Percentiles rank a stretch among this genome's conserved stretches.
Evolutionary conservation across 768 basidiomycete species (phyloP).

Genomic region (Coprinopsis marcescibilis): DNA sequence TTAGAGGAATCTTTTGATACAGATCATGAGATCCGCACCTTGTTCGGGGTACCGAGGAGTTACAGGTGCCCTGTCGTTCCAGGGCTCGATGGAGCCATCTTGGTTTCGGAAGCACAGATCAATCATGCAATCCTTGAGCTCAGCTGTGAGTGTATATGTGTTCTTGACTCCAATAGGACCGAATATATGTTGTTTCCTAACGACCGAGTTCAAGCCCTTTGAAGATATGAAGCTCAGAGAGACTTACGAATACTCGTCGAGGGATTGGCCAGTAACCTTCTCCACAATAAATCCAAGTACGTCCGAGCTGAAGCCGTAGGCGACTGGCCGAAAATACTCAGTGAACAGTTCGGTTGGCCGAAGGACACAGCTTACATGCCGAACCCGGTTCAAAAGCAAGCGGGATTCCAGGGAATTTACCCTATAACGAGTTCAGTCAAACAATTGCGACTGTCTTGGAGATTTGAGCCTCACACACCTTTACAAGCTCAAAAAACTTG

Average conservation of each 20-base stretch:
- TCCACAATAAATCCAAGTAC: conserved; percentile 26
- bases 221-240: not conserved
- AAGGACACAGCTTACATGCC: conserved; percentile 16
- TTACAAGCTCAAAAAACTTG: conserved; percentile 19
- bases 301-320: conserved; percentile 27
- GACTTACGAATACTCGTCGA: conserved; percentile 25
- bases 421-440: conserved; percentile 12
- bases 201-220: not conserved
- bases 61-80: conserved; percentile 13
- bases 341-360: not conserved
- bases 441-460: not conserved
- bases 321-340: conserved; percentile 19
- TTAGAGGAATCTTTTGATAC: no score
- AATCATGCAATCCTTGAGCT: conserved; percentile 18
- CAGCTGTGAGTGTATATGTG: conserved; percentile 22
- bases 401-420: conserved; percentile 19
- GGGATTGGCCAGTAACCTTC: conserved; percentile 20
- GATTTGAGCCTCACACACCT: conserved; percentile 19
- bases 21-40: conserved; percentile 10
- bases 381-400: conserved; percentile 25
- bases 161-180: conserved; percentile 23
- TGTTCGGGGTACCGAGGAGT: conserved; percentile 21
- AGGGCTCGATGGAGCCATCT: conserved; percentile 16
- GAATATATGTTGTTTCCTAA: conserved; percentile 26
- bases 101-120: conserved; percentile 17